Conservation (phyloP, 768 basidiomycete species). For the Mycena indigotica region DNA sequence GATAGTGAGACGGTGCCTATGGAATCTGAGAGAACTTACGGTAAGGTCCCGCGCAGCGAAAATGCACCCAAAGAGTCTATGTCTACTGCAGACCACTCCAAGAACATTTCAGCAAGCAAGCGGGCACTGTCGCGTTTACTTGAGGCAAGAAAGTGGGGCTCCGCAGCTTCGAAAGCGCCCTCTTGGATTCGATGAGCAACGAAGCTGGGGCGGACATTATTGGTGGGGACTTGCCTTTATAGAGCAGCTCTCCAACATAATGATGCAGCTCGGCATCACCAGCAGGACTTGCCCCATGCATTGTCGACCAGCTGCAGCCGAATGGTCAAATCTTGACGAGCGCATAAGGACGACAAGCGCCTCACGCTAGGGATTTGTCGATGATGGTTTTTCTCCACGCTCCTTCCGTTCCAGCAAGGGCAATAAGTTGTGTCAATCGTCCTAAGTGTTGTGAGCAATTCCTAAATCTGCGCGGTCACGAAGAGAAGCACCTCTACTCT, state of each 20-base stretch:
- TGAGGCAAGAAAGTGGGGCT: slow-evolving; percentile 80
- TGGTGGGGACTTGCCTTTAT: slow-evolving; percentile 61
- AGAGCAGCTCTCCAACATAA: slow-evolving; percentile 86
- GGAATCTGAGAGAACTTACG: slow-evolving; percentile 55
- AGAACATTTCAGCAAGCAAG: slow-evolving; percentile 82
- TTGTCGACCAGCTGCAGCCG: slow-evolving; percentile 77
- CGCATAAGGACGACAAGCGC: slow-evolving; percentile 19
- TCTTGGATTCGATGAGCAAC: slow-evolving; percentile 48
- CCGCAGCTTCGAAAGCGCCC: slow-evolving; percentile 71
- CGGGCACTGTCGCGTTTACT: slow-evolving; percentile 90
- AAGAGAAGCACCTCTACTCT: slow-evolving; percentile 71
- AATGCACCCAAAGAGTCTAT: slow-evolving; percentile 62
- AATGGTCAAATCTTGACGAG: slow-evolving; percentile 19
- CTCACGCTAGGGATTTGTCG: slow-evolving; percentile 81
- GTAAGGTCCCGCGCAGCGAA: slow-evolving; percentile 82
- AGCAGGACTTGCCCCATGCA: slow-evolving; percentile 73
- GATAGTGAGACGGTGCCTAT: slow-evolving; percentile 4
- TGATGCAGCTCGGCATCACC: slow-evolving; percentile 90
- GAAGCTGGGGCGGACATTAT: neutral
- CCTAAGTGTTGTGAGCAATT: slow-evolving; percentile 47
- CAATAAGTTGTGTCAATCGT: slow-evolving; percentile 88
- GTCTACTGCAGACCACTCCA: slow-evolving; percentile 68
- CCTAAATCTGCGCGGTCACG: neutral
- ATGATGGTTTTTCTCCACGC: slow-evolving; percentile 91
- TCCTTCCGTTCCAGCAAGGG: slow-evolving; percentile 75